phyloP scores from a whole-genome alignment of 345 rosid species.

The Microcos paniculata region DNA sequence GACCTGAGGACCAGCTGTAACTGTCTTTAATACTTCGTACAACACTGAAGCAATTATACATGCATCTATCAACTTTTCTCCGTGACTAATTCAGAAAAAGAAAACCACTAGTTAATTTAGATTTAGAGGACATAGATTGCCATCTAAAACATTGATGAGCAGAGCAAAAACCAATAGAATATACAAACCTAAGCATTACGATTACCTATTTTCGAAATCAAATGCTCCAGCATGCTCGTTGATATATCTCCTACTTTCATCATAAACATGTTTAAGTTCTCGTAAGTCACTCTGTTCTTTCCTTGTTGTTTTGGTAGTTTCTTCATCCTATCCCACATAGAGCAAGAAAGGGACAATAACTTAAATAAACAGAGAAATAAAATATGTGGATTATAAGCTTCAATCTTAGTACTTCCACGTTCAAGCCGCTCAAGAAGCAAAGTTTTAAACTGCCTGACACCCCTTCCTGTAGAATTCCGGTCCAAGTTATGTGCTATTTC shows the following conservation, averaged over 20 bases:
- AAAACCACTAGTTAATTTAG: slow-evolving; percentile 12
- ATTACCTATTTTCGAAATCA: slow-evolving; percentile 54
- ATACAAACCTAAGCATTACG: background rate
- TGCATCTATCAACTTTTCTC: slow-evolving; percentile 61
- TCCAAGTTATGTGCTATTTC: slow-evolving; percentile 78
- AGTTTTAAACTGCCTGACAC: slow-evolving; percentile 91
- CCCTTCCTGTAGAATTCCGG: slow-evolving; percentile 66
- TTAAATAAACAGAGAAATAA: background rate
- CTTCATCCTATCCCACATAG: slow-evolving; percentile 60
- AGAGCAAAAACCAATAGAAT: background rate
- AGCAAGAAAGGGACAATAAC: background rate
- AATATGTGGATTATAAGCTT: background rate
- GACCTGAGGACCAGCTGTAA: slow-evolving; percentile 72
- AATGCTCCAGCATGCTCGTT: slow-evolving; percentile 43
- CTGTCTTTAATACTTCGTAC: slow-evolving; percentile 65
- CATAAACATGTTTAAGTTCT: slow-evolving; percentile 80
- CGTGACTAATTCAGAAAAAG: slow-evolving; percentile 29
- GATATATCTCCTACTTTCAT: slow-evolving; percentile 55
- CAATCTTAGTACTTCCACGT: slow-evolving; percentile 37
- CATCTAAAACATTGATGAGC: slow-evolving; percentile 10
- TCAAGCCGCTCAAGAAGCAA: slow-evolving; percentile 88
- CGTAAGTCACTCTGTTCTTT: slow-evolving; percentile 61
- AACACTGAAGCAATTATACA: slow-evolving; percentile 67
- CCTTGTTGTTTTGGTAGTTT: slow-evolving; percentile 41
- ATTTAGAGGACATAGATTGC: slow-evolving; percentile 1